Base-by-base conservation (phyloP, 129 eudicot genomes). In the Smallanthus sonchifolius region DNA sequence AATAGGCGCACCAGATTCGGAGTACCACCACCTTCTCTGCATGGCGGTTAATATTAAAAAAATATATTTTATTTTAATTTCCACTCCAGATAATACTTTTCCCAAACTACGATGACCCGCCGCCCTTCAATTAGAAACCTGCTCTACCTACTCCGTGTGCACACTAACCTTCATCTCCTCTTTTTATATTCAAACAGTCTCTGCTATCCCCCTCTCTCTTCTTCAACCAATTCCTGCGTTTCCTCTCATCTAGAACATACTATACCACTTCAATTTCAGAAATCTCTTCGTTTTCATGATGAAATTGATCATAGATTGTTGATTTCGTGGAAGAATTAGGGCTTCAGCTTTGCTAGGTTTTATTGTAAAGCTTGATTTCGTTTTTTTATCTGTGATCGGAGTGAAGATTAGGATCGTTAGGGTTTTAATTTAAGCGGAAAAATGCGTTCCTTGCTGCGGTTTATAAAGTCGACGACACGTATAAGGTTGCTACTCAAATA, bases 381-480 rank as follows among this genome's bases (percentile, higher is more conserved):
- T 3, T 9, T 39, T 39, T 39, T 38, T 24, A 28, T 5, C 5
- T 13, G 36, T 51, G 48, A 35, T 54, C 55, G 28, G 51, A 37
- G 7, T 72, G 15, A 73, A 73, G 69, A 73, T 30, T 28, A 28
- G n/a, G 39, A 75, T 4, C 72, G 43, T 34, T 74, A 45, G 37
- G 14, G 43, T 44, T 54, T 77, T 10, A 66, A 19, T 52, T 19
- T 20, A 20, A 24, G 42, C 30, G 28, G 9, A n/a, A 70, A 68
- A 63, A 81, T 81, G 84, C 81, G 84, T 55, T 81, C 84, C n/a
- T 69, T 75, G 52, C 34, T 69, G 69, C 66, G 84, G 30, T 81
- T 81, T 64, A 54, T 81, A 42, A 81, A 81, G 43, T 81, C 84
- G 7, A 81, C 84, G 24, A 81, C 77, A 6, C 80, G 81, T 61